Percentiles rank a stretch among this genome's conserved stretches.
These are phyloP conservation scores for Tausonia pullulans DNA, from an alignment of 1,284 basidiomycete genomes.

Conservation along the genomic window DNA sequence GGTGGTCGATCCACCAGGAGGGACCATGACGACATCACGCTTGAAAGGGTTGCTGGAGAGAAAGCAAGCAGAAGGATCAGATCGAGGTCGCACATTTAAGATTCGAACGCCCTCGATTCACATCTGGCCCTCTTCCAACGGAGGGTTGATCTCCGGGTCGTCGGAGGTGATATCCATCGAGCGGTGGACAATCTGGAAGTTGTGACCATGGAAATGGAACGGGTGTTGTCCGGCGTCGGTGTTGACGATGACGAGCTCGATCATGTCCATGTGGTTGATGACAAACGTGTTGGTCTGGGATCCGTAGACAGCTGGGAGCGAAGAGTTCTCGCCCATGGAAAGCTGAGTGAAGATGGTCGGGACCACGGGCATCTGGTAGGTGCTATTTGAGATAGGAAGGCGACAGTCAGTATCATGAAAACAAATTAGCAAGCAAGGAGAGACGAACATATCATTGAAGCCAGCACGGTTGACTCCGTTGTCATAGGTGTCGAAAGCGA, in stretches of 20 bases:
- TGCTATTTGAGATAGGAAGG: slow-evolving; percentile 22
- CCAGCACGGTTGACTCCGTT: slow-evolving; percentile 36
- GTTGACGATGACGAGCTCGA: slow-evolving; percentile 30
- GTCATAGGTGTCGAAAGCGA: slow-evolving; percentile 39
- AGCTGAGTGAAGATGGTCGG: slow-evolving; percentile 65
- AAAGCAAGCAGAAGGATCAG: neutral
- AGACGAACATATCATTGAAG: slow-evolving; percentile 35
- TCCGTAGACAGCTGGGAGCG: slow-evolving; percentile 61
- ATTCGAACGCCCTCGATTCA: neutral
- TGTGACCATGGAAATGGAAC: slow-evolving; percentile 37
- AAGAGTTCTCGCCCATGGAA: slow-evolving; percentile 62
- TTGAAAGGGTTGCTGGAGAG: slow-evolving; percentile 27
- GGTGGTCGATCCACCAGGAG: slow-evolving; percentile 35
- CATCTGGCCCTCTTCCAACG: slow-evolving; percentile 54
- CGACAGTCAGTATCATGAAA: slow-evolving; percentile 1
- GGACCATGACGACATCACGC: slow-evolving; percentile 36
- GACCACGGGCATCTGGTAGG: slow-evolving; percentile 41
- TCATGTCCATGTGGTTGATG: slow-evolving; percentile 57
- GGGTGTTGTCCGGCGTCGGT: slow-evolving; percentile 37
- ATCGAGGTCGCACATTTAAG: neutral
- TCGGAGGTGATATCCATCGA: slow-evolving; percentile 60
- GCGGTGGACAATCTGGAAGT: slow-evolving; percentile 49
- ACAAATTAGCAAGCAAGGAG: neutral
- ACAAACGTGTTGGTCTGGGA: slow-evolving; percentile 54
- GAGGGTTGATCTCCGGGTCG: slow-evolving; percentile 70